A percentile compares a stretch with the other conserved stretches of the same genome.
Conservation (phyloP, 805 yeast genomes). For the Candida suzukii region DNA sequence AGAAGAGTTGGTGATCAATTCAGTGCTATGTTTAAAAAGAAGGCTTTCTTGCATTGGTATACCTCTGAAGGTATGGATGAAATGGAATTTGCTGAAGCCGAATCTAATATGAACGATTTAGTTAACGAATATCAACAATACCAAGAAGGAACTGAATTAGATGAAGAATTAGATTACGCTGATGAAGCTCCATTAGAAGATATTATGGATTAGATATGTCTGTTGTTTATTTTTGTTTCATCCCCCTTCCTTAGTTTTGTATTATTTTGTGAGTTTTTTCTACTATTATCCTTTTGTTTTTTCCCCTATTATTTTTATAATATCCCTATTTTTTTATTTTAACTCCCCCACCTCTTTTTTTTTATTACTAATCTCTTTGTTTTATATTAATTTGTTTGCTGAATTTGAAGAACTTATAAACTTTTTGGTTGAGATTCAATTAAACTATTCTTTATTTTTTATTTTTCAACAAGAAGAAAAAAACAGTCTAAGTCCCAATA, state of each 20-base stretch:
- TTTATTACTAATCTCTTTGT: no score
- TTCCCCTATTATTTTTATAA: no score
- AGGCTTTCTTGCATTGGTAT: slow-evolving; percentile 96
- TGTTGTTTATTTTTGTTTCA: background rate
- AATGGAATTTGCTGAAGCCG: slow-evolving; percentile 90
- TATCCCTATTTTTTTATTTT: no score
- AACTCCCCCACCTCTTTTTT: no score
- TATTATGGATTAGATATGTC: slow-evolving; percentile 23
- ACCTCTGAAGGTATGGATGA: slow-evolving; percentile 96
- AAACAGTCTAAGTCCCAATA: no score
- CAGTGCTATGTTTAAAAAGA: slow-evolving; percentile 86
- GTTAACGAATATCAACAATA: slow-evolving; percentile 89
- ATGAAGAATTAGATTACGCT: slow-evolving; percentile 64
- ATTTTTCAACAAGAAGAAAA: no score
- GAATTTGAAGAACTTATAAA: no score
- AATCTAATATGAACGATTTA: slow-evolving; percentile 82
- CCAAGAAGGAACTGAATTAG: slow-evolving; percentile 76
- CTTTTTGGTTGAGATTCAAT: no score
- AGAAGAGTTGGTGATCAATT: slow-evolving; percentile 87
- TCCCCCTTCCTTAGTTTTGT: background rate
- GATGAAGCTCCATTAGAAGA: slow-evolving; percentile 58
- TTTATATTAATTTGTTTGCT: no score
- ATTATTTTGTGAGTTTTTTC: background rate
- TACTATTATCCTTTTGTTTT: background rate
- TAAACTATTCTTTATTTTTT: no score